Evolutionary conservation across 192 early-diverging fungal genomes (phyloP), one percentile per base, ranked within the genome.

Genomic region (Rhizoclosmatium sp.): DNA sequence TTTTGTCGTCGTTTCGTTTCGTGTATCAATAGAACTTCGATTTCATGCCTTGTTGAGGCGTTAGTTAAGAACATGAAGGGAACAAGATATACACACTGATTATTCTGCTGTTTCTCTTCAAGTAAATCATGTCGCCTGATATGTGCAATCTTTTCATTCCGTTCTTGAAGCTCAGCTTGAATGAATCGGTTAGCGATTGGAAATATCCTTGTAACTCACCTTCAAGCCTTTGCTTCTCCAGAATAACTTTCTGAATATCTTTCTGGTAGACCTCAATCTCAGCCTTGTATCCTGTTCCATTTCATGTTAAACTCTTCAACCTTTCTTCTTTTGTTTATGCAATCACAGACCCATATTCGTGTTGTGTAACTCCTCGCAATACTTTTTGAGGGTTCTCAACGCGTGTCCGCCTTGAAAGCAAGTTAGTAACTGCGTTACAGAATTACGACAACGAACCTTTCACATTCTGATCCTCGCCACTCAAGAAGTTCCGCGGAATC

Each of bases 331-430:
- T 19, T 7, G 16, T 16, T 49, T 44, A 47, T 3, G 31, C 0
- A 31, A 45, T 12, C 31, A n/a, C 68, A 44, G 31, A 82, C 83
- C 42, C 14, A 58, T 19, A 65, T 89, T 86, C 9, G 71, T 23
- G 47, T 76, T 47, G 47, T 78, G 82, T 1, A 87, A 48, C 39
- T 88, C 74, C 23, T 89, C 88, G 62, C 82, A 86, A 66, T 86
- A 85, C 12, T 78, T 66, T 82, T 89, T 87, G 40, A 89, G 58
- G 46, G 83, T 83, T 44, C 83, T 76, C 41, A 89, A 59, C 40
- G 86, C 85, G 82, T 83, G 78, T 12, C 85, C 87, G 12, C 87
- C 87, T 87, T 39, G 45, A 44, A 10, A 39, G 9, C n/a, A 62
- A 58, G 21, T 71, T 64, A 75, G 42, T 45, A 46, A 47, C 42